These are phyloP conservation scores for Saraca asoca DNA, from an alignment of 331 rosid genomes.

Conservation along the genomic window DNA sequence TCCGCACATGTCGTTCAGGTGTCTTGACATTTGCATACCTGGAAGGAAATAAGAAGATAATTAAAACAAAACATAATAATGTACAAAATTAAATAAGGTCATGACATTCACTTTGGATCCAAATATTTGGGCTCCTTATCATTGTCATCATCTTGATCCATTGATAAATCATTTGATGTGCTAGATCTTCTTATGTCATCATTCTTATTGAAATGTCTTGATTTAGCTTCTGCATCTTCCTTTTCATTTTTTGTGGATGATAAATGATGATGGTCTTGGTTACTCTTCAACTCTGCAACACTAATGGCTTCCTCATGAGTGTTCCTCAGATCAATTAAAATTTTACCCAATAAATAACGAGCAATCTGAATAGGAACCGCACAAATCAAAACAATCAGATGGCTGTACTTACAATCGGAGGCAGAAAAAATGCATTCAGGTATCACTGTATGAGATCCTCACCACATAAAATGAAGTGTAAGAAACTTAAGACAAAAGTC, in stretches of 20 bases:
- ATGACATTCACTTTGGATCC: slow-evolving; percentile 74
- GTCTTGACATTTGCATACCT: slow-evolving; percentile 97
- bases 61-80: slow-evolving; percentile 24
- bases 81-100: slow-evolving; percentile 28
- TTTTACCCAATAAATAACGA: slow-evolving; percentile 85
- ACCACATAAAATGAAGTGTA: slow-evolving; percentile 13
- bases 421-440: slow-evolving; percentile 5
- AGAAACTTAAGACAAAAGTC: slow-evolving; percentile 10
- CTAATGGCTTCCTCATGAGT: slow-evolving; percentile 94
- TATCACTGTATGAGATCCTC: slow-evolving; percentile 16
- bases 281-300: slow-evolving; percentile 80
- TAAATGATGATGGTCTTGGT: slow-evolving; percentile 57
- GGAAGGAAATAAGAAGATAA: slow-evolving; percentile 33
- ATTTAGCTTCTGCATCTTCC: slow-evolving; percentile 57
- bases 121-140: slow-evolving; percentile 92
- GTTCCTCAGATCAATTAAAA: slow-evolving; percentile 88
- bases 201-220: slow-evolving; percentile 54
- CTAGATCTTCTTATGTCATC: slow-evolving; percentile 62
- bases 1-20: slow-evolving; percentile 93
- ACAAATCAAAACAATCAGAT: slow-evolving; percentile 29
- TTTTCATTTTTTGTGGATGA: slow-evolving; percentile 45
- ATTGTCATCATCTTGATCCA: slow-evolving; percentile 93
- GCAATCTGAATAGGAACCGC: slow-evolving; percentile 63
- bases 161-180: slow-evolving; percentile 59
- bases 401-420: not conserved